A percentile compares a stretch with the other conserved stretches of the same genome.
These are phyloP conservation scores for Aspergillus sp. DNA, from an alignment of 2,329 filamentous ascomycete species.

Conservation along the genomic window DNA sequence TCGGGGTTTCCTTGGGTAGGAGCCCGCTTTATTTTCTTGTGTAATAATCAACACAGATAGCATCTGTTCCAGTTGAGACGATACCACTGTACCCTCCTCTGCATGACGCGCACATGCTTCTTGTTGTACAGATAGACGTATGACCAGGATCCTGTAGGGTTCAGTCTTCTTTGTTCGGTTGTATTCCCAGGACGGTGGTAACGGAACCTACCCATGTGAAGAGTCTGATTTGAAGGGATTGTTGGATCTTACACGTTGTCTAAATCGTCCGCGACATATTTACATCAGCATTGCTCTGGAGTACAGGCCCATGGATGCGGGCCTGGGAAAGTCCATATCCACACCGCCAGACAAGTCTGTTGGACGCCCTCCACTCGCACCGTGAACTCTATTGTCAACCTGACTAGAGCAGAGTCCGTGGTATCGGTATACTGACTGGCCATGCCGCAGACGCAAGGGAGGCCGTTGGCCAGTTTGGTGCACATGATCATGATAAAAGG, in stretches of 20 bases:
- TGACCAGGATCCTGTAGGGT: background rate
- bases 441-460: constrained; percentile 12
- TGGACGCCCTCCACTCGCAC: no score
- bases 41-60: background rate
- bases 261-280: background rate
- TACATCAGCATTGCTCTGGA: no score
- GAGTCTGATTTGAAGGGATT: background rate
- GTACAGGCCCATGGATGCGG: no score
- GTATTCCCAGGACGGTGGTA: background rate
- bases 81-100: background rate
- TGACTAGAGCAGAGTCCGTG: background rate
- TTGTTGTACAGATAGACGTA: background rate
- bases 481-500: constrained; percentile 8
- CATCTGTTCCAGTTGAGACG: background rate
- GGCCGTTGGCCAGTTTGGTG: constrained; percentile 9
- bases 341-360: no score
- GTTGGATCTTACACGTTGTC: background rate
- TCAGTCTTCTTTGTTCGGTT: background rate
- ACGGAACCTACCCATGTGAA: background rate
- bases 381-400: background rate
- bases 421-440: background rate
- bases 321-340: no score
- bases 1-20: constrained; percentile 1
- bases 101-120: background rate
- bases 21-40: background rate